A percentile compares a stretch with the other conserved stretches of the same genome.
phyloP scores from a whole-genome alignment of 2,329 filamentous ascomycete species.

The Phaeomoniella chlamydospora region DNA sequence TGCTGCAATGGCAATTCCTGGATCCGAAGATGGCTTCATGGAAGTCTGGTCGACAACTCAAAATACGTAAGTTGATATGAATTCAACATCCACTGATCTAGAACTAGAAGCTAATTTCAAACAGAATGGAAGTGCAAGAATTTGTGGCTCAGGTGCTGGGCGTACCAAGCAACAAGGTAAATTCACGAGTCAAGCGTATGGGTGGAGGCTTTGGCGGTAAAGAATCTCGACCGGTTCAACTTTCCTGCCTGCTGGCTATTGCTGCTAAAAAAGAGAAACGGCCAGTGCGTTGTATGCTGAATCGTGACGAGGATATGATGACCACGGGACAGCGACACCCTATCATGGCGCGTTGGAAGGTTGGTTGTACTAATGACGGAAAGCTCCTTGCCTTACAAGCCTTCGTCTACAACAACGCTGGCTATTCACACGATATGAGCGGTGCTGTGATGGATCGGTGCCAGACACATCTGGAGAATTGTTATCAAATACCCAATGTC shows the following conservation, averaged over 20 bases:
- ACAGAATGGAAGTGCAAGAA: slow-evolving; percentile 65
- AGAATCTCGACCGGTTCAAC: slow-evolving; percentile 72
- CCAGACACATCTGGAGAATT: slow-evolving; percentile 75
- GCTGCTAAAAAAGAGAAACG: slow-evolving; percentile 73
- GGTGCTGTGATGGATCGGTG: slow-evolving; percentile 74
- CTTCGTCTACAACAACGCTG: slow-evolving; percentile 83
- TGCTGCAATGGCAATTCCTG: slow-evolving; percentile 64
- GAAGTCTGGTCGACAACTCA: slow-evolving; percentile 77
- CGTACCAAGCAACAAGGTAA: slow-evolving; percentile 78
- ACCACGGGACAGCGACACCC: slow-evolving; percentile 88
- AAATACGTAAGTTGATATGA: slow-evolving; percentile 47
- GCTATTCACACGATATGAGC: slow-evolving; percentile 58
- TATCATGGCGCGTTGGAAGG: slow-evolving; percentile 81
- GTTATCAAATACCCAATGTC: slow-evolving; percentile 84
- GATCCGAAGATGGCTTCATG: slow-evolving; percentile 75
- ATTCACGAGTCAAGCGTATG: slow-evolving; percentile 76
- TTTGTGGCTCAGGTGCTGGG: slow-evolving; percentile 75
- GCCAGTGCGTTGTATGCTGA: slow-evolving; percentile 89
- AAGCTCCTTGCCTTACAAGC: slow-evolving; percentile 81
- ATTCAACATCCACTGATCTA: neutral
- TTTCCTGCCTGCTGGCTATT: slow-evolving; percentile 69
- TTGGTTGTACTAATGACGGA: slow-evolving; percentile 87
- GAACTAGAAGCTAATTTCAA: slow-evolving; percentile 13
- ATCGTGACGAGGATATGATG: slow-evolving; percentile 87
- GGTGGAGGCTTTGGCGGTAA: slow-evolving; percentile 95